Conservation (phyloP, 2,329 filamentous ascomycete species). For the Stachybotrys chartarum region DNA sequence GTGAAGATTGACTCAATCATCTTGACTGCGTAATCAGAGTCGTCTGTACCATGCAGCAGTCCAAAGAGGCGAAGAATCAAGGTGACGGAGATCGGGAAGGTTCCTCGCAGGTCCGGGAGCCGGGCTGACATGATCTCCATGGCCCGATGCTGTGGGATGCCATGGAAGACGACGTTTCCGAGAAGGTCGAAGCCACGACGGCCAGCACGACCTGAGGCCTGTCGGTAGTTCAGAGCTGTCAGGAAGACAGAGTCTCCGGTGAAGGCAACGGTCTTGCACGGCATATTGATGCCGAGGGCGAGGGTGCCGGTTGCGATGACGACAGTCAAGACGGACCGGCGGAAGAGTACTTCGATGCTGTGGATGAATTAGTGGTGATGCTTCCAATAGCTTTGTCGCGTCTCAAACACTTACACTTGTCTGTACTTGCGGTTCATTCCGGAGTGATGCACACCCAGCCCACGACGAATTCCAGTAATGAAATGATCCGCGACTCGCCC, state of each 20-base stretch:
- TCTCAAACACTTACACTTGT: slow-evolving; percentile 41
- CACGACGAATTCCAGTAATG: slow-evolving; percentile 55
- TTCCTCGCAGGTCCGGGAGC: slow-evolving; percentile 66
- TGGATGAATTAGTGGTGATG: background rate
- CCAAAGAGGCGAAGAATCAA: slow-evolving; percentile 63
- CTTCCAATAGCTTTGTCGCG: background rate
- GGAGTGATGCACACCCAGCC: slow-evolving; percentile 71
- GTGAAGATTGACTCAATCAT: slow-evolving; percentile 62
- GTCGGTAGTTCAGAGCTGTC: slow-evolving; percentile 69
- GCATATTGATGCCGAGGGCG: slow-evolving; percentile 76
- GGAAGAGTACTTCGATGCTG: slow-evolving; percentile 65
- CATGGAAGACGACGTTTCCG: slow-evolving; percentile 74
- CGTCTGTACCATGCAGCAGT: slow-evolving; percentile 58
- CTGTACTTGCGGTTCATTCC: slow-evolving; percentile 75
- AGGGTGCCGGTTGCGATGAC: slow-evolving; percentile 72
- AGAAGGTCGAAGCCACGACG: slow-evolving; percentile 74
- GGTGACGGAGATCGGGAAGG: slow-evolving; percentile 71
- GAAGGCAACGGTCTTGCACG: slow-evolving; percentile 76
- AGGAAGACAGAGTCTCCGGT: slow-evolving; percentile 65
- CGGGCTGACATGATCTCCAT: slow-evolving; percentile 65
- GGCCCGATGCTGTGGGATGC: slow-evolving; percentile 52
- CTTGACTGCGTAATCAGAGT: slow-evolving; percentile 52
- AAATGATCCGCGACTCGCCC: slow-evolving; percentile 39
- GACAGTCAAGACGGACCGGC: slow-evolving; percentile 62
- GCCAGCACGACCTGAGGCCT: slow-evolving; percentile 70